Percentiles rank a stretch among this genome's conserved stretches.
These are phyloP conservation scores for Bombardia bombarda DNA, from an alignment of 495 filamentous ascomycete genomes.

Conservation along the genomic window DNA sequence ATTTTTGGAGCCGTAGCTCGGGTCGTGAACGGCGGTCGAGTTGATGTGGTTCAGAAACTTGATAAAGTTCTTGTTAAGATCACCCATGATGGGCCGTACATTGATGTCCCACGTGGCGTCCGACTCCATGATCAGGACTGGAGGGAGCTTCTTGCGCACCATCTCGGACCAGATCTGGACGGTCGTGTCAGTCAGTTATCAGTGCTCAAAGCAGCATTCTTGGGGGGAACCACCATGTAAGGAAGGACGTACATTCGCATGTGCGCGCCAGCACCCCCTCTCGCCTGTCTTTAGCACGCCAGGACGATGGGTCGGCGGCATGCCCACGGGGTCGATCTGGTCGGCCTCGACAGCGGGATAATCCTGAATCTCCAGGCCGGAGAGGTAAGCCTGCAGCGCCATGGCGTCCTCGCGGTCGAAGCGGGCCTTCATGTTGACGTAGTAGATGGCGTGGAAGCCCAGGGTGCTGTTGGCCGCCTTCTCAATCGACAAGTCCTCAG, in stretches of 20 bases:
- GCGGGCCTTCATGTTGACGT: conserved; percentile 16
- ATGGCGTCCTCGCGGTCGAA: conserved; percentile 17
- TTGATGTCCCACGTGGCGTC: conserved; percentile 16
- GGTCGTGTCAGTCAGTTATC: not conserved
- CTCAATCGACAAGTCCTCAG: conserved; percentile 3
- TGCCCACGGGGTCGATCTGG: conserved; percentile 14
- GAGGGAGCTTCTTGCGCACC: conserved; percentile 9
- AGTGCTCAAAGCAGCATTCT: not conserved
- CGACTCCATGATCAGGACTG: conserved; percentile 14
- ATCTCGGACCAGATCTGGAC: conserved; percentile 12
- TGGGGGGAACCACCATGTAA: not conserved
- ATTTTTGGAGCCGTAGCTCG: conserved; percentile 2
- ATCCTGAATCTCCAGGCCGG: conserved; percentile 10
- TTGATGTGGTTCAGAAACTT: conserved; percentile 10
- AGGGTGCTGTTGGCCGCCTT: conserved; percentile 15
- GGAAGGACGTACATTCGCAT: conserved; percentile 9
- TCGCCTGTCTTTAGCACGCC: conserved; percentile 6
- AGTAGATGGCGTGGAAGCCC: conserved; percentile 14
- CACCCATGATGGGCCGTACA: conserved; percentile 11
- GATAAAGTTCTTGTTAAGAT: conserved; percentile 12
- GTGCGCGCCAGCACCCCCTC: conserved; percentile 15
- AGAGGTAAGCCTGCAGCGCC: conserved; percentile 14
- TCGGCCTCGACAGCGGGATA: conserved; percentile 13
- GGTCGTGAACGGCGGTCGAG: conserved; percentile 12
- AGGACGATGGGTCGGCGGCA: conserved; percentile 15